These are phyloP conservation scores for Cyberlindnera meyerae DNA, from an alignment of 805 yeast genomes.

Conservation along the genomic window DNA sequence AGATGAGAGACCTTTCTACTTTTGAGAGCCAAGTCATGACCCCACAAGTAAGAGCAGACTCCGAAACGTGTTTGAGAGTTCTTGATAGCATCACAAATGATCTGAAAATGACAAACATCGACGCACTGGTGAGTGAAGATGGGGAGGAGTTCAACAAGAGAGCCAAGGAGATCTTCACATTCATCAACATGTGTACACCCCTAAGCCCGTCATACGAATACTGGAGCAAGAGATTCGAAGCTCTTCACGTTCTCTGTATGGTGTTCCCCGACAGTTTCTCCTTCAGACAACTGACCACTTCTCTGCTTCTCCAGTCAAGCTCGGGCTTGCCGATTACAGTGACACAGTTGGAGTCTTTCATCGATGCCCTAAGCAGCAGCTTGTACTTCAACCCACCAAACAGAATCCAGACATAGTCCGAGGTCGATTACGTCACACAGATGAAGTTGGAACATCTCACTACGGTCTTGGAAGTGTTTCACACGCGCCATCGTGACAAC, in stretches of 20 bases:
- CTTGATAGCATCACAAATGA: slow-evolving; percentile 6
- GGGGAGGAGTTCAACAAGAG: not conserved
- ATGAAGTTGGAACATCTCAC: slow-evolving; percentile 9
- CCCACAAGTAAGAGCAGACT: slow-evolving; percentile 3
- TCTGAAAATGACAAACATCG: slow-evolving; percentile 3
- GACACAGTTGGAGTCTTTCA: slow-evolving; percentile 8
- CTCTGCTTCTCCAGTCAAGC: slow-evolving; percentile 13
- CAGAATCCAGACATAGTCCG: not conserved
- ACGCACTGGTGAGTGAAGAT: not conserved
- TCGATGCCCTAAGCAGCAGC: slow-evolving; percentile 6
- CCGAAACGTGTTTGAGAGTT: slow-evolving; percentile 6
- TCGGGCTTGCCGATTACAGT: slow-evolving; percentile 16
- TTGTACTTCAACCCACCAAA: slow-evolving; percentile 9
- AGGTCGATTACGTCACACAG: slow-evolving; percentile 2
- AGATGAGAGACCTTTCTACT: slow-evolving; percentile 9
- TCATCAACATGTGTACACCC: slow-evolving; percentile 16
- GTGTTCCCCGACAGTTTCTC: slow-evolving; percentile 9
- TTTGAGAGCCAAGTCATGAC: slow-evolving; percentile 2
- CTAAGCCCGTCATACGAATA: slow-evolving; percentile 14
- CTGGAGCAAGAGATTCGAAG: slow-evolving; percentile 15
- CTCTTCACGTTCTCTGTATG: slow-evolving; percentile 9
- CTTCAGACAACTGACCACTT: slow-evolving; percentile 5
- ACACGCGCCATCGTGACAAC: slow-evolving; percentile 7
- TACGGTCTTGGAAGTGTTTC: slow-evolving; percentile 10
- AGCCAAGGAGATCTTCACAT: slow-evolving; percentile 1